Evolutionary conservation across 176 grass and related monocot genomes (phyloP).

Genomic region (Ensete glaucum): DNA sequence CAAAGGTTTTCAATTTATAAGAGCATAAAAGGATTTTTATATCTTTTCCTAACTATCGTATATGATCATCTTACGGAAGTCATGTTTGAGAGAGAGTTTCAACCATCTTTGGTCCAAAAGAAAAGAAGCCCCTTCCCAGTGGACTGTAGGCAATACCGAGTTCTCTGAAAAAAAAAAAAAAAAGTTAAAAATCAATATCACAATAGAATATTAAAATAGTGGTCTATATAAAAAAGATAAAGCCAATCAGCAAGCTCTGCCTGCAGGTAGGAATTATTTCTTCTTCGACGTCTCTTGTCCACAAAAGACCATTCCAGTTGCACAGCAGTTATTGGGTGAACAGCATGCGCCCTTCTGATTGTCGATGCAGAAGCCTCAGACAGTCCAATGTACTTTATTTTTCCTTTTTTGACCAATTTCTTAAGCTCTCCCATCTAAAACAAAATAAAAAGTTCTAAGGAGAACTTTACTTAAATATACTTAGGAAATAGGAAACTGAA

Average conservation of each 20-base stretch:
- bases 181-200: conserved; percentile 1
- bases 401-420: conserved; percentile 54
- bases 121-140: conserved; percentile 45
- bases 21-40: too few species aligned
- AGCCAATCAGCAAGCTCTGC: conserved; percentile 9
- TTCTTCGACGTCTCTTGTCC: conserved; percentile 60
- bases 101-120: conserved; percentile 36
- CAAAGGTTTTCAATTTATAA: background rate
- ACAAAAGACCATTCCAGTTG: conserved; percentile 63
- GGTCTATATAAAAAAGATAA: background rate
- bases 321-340: conserved; percentile 50
- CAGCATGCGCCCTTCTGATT: conserved; percentile 46
- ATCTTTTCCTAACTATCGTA: background rate
- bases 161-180: conserved; percentile 30
- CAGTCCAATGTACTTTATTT: conserved; percentile 58
- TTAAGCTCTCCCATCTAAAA: conserved; percentile 51
- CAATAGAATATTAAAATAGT: background rate
- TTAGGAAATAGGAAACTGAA: background rate
- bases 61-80: conserved; percentile 38
- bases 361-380: conserved; percentile 53
- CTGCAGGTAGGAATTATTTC: conserved; percentile 62
- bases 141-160: conserved; percentile 62
- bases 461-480: background rate
- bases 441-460: background rate
- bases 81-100: conserved; percentile 23